A percentile compares a stretch with the other conserved stretches of the same genome.
Conservation (phyloP, 2,329 filamentous ascomycete species). For the Hymenoscyphus albidus region DNA sequence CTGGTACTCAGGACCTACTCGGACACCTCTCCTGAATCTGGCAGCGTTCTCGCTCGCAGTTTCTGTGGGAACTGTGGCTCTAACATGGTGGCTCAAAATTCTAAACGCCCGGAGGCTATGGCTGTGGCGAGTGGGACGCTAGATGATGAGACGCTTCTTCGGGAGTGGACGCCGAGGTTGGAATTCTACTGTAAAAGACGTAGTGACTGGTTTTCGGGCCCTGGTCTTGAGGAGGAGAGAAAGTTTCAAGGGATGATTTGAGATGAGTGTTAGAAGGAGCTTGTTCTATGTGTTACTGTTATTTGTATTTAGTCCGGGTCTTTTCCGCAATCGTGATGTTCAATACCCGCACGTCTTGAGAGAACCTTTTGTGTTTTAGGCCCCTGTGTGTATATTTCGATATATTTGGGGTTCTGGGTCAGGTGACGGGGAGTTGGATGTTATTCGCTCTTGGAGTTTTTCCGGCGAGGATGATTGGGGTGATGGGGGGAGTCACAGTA, state of each 20-base stretch:
- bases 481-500: too few species aligned
- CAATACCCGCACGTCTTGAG: too few species aligned
- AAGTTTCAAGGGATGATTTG: slow-evolving; percentile 10
- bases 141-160: slow-evolving; percentile 10
- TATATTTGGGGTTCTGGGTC: too few species aligned
- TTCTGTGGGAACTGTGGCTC: slow-evolving; percentile 16
- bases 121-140: slow-evolving; percentile 10
- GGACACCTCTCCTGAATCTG: slow-evolving; percentile 7
- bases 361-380: too few species aligned
- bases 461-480: too few species aligned
- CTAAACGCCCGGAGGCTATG: slow-evolving; percentile 1
- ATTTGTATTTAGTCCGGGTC: too few species aligned
- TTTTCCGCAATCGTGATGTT: too few species aligned
- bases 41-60: slow-evolving; percentile 3
- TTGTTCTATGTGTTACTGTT: too few species aligned
- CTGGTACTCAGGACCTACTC: slow-evolving; percentile 1
- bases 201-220: slow-evolving; percentile 6
- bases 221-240: slow-evolving; percentile 8
- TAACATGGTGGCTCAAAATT: slow-evolving; percentile 9
- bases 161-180: slow-evolving; percentile 7
- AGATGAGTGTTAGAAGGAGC: too few species aligned
- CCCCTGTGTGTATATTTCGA: too few species aligned
- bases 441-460: too few species aligned
- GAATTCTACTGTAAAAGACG: slow-evolving; percentile 17
- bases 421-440: too few species aligned